These are phyloP conservation scores for Clonostachys sp. DNA, from an alignment of 2,329 filamentous ascomycete genomes.

Conservation along the genomic window DNA sequence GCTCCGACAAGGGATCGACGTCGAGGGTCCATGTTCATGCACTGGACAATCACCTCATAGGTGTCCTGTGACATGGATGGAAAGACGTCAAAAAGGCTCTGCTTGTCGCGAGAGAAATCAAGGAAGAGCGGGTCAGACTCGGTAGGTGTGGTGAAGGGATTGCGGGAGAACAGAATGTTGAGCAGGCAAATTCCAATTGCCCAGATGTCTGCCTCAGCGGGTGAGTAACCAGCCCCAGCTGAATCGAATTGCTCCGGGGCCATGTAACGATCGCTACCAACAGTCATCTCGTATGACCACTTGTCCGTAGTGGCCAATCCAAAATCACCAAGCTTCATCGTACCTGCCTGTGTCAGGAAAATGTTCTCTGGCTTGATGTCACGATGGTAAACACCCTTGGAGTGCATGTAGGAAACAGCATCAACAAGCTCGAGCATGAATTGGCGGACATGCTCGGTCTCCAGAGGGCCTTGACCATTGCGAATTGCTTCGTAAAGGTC, in stretches of 20 bases:
- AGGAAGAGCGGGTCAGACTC: constrained; percentile 89
- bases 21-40: constrained; percentile 84
- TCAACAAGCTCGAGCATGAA: constrained; percentile 95
- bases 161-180: constrained; percentile 94
- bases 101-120: constrained; percentile 89
- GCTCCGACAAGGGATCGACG: constrained; percentile 79
- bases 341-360: constrained; percentile 79
- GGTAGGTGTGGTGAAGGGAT: constrained; percentile 88
- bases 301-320: constrained; percentile 84
- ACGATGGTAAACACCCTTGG: constrained; percentile 87
- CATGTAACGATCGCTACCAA: constrained; percentile 99
- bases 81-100: constrained; percentile 96
- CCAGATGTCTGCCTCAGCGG: constrained; percentile 93
- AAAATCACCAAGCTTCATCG: constrained; percentile 96
- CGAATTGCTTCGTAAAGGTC: constrained; percentile 98
- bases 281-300: constrained; percentile 89
- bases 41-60: constrained; percentile 87
- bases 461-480: constrained; percentile 77
- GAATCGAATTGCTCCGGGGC: constrained; percentile 97
- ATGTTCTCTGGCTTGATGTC: constrained; percentile 99
- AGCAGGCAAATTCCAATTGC: constrained; percentile 94
- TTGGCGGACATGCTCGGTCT: constrained; percentile 93
- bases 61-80: constrained; percentile 98
- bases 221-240: constrained; percentile 80
- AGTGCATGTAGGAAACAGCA: constrained; percentile 86